Evolutionary conservation across 768 basidiomycete genomes (phyloP), one percentile per base, ranked within the genome.

Genomic region (Amanita phalloides): DNA sequence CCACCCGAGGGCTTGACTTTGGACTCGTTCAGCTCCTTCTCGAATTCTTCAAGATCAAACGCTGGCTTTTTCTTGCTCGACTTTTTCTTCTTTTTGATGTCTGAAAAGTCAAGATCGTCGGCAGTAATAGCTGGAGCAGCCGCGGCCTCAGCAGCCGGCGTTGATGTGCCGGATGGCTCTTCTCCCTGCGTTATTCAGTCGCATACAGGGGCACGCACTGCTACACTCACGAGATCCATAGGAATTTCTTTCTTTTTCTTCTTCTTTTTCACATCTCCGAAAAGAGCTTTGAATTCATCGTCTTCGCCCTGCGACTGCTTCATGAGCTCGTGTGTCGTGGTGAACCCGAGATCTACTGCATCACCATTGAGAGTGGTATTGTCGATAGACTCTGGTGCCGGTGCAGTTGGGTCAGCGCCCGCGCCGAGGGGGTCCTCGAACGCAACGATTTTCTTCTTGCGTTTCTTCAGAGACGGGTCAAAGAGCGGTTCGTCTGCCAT

Each of bases 71-170:
- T 95, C 71, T 84, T 84, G 54, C 77, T 70, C 28, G 77, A 75
- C 63, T 93, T 93, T 71, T 92, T 94, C 75, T 94, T 94, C 76
- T 93, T 95, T 74, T 97, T 96, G 66, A 97, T 75, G 64, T 97
- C 95, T 6, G 88, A 90, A 65, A 97, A 97, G 70, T 92, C 90
- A 53, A 94, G 75, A 59, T 93, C 93, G 55, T 87, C 90, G 9
- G 78, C 72, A 4, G 73, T 73, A 52, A 75, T 71, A n/a, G 72
- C 73, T 23, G 62, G 64, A 32, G 65, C 72, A 45, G 66, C 8
- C 28, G 48, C 59, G 44, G 68, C 63, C 23, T 75, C 73, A 20
- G 64, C 65, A 2, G 66, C 67, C 14, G 84, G 81, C 11, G 85
- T 83, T 0, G 84, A 79, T 25, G 82, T 71, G 21, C 81, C 84